Percentiles rank a stretch among this genome's conserved stretches.
phyloP scores from a whole-genome alignment of 768 basidiomycete species.

The Trichaptum fuscoviolaceum region DNA sequence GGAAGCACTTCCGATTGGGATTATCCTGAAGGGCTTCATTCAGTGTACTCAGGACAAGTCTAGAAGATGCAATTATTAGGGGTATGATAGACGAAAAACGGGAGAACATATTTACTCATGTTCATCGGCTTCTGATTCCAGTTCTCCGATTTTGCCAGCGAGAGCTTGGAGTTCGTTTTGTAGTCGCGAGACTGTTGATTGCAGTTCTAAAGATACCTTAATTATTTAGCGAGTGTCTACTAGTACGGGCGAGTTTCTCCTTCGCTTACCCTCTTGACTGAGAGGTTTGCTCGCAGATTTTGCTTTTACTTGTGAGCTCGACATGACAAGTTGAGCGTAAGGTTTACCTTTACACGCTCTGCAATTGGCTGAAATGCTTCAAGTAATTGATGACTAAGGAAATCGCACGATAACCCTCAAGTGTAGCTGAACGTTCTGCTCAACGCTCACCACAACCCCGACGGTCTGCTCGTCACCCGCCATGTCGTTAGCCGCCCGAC shows the following conservation, averaged over 20 bases:
- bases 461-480: not conserved
- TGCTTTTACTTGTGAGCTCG: constrained; percentile 52
- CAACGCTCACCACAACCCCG: not conserved
- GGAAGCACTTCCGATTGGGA: constrained; percentile 92
- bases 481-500: not conserved
- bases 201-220: constrained; percentile 62
- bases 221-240: constrained; percentile 25
- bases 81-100: constrained; percentile 3
- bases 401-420: not conserved
- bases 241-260: not conserved
- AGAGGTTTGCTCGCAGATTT: constrained; percentile 42
- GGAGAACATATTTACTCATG: constrained; percentile 58
- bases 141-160: constrained; percentile 91
- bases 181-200: constrained; percentile 73
- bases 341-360: not conserved
- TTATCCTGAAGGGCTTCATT: constrained; percentile 77
- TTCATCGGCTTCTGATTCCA: constrained; percentile 95
- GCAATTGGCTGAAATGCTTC: not conserved
- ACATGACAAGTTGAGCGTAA: constrained; percentile 35
- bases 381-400: not conserved
- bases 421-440: not conserved
- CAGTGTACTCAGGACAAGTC: constrained; percentile 84
- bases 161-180: constrained; percentile 90
- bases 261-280: constrained; percentile 63
- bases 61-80: constrained; percentile 25